Conservation (phyloP, 148 eudicot species). For the Bassia scoparia region DNA sequence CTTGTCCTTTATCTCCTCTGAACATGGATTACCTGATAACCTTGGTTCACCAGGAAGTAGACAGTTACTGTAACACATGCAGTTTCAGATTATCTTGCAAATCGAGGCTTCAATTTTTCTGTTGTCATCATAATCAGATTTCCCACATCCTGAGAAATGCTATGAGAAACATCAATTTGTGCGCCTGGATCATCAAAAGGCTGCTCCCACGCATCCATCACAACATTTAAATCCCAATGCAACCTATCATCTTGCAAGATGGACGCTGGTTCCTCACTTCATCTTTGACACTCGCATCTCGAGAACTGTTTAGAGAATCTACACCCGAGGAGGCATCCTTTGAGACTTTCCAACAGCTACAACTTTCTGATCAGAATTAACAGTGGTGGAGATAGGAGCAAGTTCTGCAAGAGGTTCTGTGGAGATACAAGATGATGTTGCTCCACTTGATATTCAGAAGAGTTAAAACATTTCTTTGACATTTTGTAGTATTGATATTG, state of each 20-base stretch:
- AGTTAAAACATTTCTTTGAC: conserved; percentile 24
- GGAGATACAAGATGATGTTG: conserved; percentile 32
- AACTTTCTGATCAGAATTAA: conserved; percentile 22
- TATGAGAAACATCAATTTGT: conserved; percentile 17
- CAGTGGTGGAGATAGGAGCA: conserved; percentile 25
- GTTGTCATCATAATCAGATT: neutral
- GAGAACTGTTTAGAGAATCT: conserved; percentile 24
- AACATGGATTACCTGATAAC: neutral
- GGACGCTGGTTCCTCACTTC: conserved; percentile 21
- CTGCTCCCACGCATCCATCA: conserved; percentile 77
- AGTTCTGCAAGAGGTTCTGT: conserved; percentile 29
- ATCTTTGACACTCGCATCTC: conserved; percentile 25
- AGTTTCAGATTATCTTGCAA: conserved; percentile 14
- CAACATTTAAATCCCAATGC: conserved; percentile 82
- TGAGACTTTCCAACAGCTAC: conserved; percentile 11
- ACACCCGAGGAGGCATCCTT: conserved; percentile 17
- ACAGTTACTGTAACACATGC: neutral
- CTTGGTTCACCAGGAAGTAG: conserved; percentile 15
- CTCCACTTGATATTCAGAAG: conserved; percentile 30
- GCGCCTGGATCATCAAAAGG: conserved; percentile 37
- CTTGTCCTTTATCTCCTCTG: conserved; percentile 7
- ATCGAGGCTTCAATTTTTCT: conserved; percentile 9
- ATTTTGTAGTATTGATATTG: conserved; percentile 20
- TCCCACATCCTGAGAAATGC: conserved; percentile 13
- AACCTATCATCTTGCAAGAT: conserved; percentile 40